phyloP scores from a whole-genome alignment of 148 eudicot species.

The Arctostaphylos glauca region DNA sequence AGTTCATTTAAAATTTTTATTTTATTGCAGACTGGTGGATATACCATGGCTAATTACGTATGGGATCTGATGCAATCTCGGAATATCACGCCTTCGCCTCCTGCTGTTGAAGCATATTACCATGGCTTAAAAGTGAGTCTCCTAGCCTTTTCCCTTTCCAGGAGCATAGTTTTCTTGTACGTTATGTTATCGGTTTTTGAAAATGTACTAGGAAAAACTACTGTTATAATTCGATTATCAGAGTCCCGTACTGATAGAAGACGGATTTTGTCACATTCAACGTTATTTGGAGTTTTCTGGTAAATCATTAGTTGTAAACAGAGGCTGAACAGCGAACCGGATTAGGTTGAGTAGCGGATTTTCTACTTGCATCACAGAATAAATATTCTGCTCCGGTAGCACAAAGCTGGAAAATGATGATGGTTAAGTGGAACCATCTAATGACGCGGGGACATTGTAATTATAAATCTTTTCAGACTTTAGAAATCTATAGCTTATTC shows the following conservation, averaged over 20 bases:
- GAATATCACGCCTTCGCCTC: slow-evolving; percentile 37
- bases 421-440: background rate
- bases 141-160: background rate
- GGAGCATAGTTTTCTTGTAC: background rate
- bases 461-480: background rate
- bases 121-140: slow-evolving; percentile 73
- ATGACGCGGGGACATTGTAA: background rate
- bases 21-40: slow-evolving; percentile 67
- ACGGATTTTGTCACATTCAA: background rate
- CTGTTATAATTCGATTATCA: background rate
- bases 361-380: background rate
- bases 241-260: background rate
- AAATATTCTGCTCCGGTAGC: background rate
- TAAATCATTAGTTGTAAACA: background rate
- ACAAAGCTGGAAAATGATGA: background rate
- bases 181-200: background rate
- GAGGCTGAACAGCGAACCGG: background rate
- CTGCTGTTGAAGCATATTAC: slow-evolving; percentile 78
- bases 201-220: background rate
- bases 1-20: background rate
- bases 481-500: background rate
- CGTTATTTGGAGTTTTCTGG: background rate
- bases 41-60: slow-evolving; percentile 61
- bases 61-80: slow-evolving; percentile 93
- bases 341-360: background rate